A percentile compares a stretch with the other conserved stretches of the same genome.
Evolutionary conservation across 2,329 filamentous ascomycete species (phyloP).

Genomic region (Microdochium trichocladiopsis): DNA sequence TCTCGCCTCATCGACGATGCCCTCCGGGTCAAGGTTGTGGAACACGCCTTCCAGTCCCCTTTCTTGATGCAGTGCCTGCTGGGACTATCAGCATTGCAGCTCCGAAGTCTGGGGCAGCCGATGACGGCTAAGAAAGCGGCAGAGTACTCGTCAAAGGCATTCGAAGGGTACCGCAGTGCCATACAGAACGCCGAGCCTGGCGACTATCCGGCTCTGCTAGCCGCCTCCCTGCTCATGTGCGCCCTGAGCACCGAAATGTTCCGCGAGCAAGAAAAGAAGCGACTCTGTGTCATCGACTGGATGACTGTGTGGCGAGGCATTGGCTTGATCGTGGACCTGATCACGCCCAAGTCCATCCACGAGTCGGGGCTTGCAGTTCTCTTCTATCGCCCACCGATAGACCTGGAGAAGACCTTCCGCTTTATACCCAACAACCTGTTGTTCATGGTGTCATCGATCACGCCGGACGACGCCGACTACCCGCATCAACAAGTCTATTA

Average conservation of each 20-base stretch:
- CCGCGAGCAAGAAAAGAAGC: constrained; percentile 33
- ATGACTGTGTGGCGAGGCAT: constrained; percentile 49
- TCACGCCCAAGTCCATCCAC: constrained; percentile 19
- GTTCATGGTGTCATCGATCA: constrained; percentile 40
- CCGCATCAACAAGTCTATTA: constrained; percentile 33
- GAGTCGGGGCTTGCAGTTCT: constrained; percentile 37
- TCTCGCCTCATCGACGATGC: constrained; percentile 29
- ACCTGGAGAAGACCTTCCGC: constrained; percentile 30
- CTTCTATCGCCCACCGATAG: constrained; percentile 40
- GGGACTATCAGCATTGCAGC: constrained; percentile 41
- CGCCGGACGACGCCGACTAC: constrained; percentile 32
- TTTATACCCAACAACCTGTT: constrained; percentile 40
- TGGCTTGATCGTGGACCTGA: constrained; percentile 37
- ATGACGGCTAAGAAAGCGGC: constrained; percentile 30
- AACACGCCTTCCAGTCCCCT: constrained; percentile 41
- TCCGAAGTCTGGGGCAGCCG: constrained; percentile 30
- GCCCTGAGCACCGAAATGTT: constrained; percentile 44
- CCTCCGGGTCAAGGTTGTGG: constrained; percentile 38
- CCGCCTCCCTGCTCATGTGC: constrained; percentile 42
- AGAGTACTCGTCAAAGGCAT: constrained; percentile 39
- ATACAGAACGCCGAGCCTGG: constrained; percentile 36
- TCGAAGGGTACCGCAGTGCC: constrained; percentile 43
- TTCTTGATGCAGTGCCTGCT: constrained; percentile 51
- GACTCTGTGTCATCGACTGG: constrained; percentile 48
- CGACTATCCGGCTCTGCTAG: constrained; percentile 42